Evolutionary conservation across 371 early-diverging fungal species (phyloP).

Genomic region (Chytridium lagenaria): DNA sequence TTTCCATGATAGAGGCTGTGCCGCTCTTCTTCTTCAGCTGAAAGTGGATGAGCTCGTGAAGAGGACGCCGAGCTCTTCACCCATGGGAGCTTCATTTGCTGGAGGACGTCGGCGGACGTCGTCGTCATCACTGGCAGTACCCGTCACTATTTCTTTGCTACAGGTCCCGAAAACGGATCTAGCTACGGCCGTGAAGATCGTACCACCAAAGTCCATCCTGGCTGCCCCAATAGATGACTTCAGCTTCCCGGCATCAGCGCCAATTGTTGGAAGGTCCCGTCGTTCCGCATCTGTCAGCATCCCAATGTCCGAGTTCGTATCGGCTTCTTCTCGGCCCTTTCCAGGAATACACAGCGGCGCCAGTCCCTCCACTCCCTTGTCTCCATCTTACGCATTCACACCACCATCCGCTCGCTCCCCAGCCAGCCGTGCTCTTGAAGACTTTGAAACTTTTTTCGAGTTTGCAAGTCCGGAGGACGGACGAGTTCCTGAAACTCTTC

Average conservation of each 20-base stretch:
- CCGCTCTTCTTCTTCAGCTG: not conserved
- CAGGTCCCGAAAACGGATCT: not conserved
- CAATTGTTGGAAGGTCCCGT: no score
- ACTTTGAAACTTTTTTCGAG: conserved; percentile 2
- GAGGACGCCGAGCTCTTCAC: not conserved
- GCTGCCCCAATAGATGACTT: no score
- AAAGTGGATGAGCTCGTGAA: not conserved
- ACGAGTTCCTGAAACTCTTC: not conserved
- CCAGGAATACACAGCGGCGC: not conserved
- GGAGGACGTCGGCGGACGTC: not conserved
- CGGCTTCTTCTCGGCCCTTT: not conserved
- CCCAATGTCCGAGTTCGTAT: not conserved
- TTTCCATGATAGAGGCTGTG: not conserved
- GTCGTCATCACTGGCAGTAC: no score
- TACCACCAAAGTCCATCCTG: not conserved
- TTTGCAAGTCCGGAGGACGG: conserved; percentile 5
- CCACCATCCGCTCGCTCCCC: no score
- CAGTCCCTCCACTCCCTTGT: not conserved
- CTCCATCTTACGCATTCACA: not conserved
- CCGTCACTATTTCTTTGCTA: no score
- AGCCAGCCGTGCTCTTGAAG: not conserved
- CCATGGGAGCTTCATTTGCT: not conserved
- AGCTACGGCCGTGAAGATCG: not conserved
- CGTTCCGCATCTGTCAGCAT: not conserved
- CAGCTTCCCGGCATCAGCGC: no score